Evolutionary conservation across 495 filamentous ascomycete genomes (phyloP), one percentile per base, ranked within the genome.

Genomic region (Viridothelium virens): DNA sequence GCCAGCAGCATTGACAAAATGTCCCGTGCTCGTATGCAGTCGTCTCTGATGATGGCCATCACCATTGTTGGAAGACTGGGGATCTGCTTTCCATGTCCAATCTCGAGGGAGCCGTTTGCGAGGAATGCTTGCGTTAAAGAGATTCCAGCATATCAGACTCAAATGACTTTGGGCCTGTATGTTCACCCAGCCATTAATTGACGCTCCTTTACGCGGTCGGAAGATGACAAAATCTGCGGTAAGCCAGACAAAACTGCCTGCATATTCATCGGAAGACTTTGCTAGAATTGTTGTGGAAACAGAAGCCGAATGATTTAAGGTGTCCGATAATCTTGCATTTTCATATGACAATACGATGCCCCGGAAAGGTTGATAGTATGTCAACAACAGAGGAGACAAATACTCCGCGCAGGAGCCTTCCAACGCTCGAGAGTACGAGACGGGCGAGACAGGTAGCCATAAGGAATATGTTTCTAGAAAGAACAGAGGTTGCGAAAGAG

Each of bases 181-280:
- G 68, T 88, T 90, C 38, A 91, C 82, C 74, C 79, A 85, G 12
- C 86, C 90, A 63, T 89, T 83, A 34, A 92, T 75, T 41, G 73
- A 76, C 36, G 79, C 78, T 16, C 85, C 85, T 66, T 79, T 82
- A 69, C 79, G 74, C 1, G 89, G 90, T 61, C 79, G 79, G 74
- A 90, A 88, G 39, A 91, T 75, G 25, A 91, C 74, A 76, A 92
- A 90, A 18, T 87, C 87, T 0, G 87, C 88, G 0, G 86, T 90
- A 4, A 89, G 78, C 81, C 90, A 92, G 39, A 88, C 79, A 71
- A 84, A 89, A 56, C 80, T 80, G 25, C 83, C 83, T 1, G 85
- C 86, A 75, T 89, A 89, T 75, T 89, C 88, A 74, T 89, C 82
- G 38, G 86, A 79, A 2, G 80, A 78, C 65, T 79, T 78, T 10